These are phyloP conservation scores for Aotearoamyces nothofagi DNA, from an alignment of 2,329 filamentous ascomycete genomes.

Conservation along the genomic window DNA sequence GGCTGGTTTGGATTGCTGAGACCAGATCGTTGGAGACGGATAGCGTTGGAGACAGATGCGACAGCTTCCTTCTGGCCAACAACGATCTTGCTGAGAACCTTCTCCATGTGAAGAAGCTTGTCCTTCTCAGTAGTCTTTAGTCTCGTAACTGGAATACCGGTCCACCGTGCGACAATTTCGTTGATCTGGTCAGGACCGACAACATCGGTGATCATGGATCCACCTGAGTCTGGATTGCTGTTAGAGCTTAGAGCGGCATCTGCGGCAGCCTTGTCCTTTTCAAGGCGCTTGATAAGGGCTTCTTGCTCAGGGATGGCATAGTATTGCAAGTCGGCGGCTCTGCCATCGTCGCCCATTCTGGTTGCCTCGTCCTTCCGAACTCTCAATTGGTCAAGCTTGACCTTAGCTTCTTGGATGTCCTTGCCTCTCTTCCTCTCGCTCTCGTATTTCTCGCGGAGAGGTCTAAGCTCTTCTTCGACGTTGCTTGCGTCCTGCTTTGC, in stretches of 20 bases:
- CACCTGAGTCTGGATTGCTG: conserved; percentile 39
- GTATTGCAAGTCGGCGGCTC: conserved; percentile 88
- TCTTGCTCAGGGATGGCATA: conserved; percentile 94
- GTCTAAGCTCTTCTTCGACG: conserved; percentile 81
- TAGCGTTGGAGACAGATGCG: conserved; percentile 83
- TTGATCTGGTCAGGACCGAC: conserved; percentile 98
- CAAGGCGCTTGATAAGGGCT: conserved; percentile 62
- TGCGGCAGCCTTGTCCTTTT: conserved; percentile 63
- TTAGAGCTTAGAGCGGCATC: conserved; percentile 52
- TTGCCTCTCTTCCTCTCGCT: conserved; percentile 82
- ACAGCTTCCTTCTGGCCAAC: conserved; percentile 93
- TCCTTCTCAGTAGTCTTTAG: conserved; percentile 95
- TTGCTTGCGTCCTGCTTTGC: conserved; percentile 88
- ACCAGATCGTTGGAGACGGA: conserved; percentile 85
- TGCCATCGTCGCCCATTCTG: conserved; percentile 68
- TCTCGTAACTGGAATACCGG: conserved; percentile 91
- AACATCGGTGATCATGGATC: conserved; percentile 75
- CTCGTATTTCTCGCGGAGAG: conserved; percentile 89
- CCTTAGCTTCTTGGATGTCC: conserved; percentile 84
- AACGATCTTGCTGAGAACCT: conserved; percentile 66
- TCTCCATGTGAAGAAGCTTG: conserved; percentile 96
- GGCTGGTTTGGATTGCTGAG: conserved; percentile 93
- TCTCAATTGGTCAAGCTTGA: conserved; percentile 84
- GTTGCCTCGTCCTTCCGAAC: conserved; percentile 91
- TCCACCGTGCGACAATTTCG: conserved; percentile 93